Evolutionary conservation across 2,329 filamentous ascomycete genomes (phyloP).

Genomic region (Coniochaeta ligniaria): DNA sequence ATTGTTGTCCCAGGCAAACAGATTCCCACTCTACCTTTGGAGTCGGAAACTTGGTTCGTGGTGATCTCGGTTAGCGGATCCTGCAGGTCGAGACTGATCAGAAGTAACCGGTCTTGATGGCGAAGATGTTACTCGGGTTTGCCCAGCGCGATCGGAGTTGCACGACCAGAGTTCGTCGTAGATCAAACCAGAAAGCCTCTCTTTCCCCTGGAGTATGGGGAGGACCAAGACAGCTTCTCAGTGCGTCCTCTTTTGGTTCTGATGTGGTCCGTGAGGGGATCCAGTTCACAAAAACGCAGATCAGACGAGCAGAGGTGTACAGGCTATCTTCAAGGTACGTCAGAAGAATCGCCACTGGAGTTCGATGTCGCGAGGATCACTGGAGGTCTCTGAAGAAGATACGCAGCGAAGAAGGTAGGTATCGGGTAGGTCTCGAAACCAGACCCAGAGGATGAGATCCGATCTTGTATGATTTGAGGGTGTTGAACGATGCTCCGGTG

Average conservation of each 20-base stretch:
- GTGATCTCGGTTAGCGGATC: conserved; percentile 15
- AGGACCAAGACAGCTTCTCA: not conserved
- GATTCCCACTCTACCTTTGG: conserved; percentile 7
- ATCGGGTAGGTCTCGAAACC: conserved; percentile 5
- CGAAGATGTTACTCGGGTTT: not conserved
- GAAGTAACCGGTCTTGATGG: not conserved
- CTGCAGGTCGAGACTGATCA: not conserved
- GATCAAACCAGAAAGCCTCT: conserved; percentile 15
- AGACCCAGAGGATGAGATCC: not conserved
- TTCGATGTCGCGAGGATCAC: not conserved
- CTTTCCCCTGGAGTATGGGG: not conserved
- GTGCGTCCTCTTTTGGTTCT: not conserved
- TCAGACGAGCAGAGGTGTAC: not conserved
- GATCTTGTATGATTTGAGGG: conserved; percentile 27
- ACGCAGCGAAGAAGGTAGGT: conserved; percentile 4
- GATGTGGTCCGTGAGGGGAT: not conserved
- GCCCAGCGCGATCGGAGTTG: not conserved
- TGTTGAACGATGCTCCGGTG: conserved; percentile 29
- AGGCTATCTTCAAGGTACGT: not conserved
- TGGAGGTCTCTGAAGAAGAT: not conserved
- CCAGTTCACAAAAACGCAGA: not conserved
- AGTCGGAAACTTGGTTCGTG: conserved; percentile 9
- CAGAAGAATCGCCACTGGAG: not conserved
- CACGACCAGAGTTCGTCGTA: conserved; percentile 9
- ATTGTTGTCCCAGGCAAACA: not conserved